These are phyloP conservation scores for Candida tetrigidarum DNA, from an alignment of 1,139 yeast species.

Conservation along the genomic window DNA sequence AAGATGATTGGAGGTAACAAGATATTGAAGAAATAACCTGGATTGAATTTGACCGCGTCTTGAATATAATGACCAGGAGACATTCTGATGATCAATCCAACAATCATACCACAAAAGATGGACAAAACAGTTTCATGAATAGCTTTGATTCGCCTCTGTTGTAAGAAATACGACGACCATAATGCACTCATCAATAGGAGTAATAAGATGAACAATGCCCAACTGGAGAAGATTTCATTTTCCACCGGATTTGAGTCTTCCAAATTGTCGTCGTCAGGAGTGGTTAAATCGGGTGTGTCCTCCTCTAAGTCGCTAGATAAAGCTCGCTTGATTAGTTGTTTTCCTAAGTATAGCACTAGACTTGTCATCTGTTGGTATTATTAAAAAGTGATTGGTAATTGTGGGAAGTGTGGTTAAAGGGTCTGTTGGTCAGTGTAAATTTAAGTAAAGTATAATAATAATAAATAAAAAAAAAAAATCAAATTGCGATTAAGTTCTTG, in stretches of 20 bases:
- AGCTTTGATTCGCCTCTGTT: conserved; percentile 89
- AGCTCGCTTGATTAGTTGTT: conserved; percentile 34
- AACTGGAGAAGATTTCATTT: conserved; percentile 93
- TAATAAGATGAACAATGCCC: conserved; percentile 92
- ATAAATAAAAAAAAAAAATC: no score
- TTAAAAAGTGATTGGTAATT: no score
- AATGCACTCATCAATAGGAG: conserved; percentile 83
- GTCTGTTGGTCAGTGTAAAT: no score
- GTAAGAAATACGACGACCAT: conserved; percentile 94
- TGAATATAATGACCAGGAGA: conserved; percentile 97
- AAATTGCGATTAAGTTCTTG: no score
- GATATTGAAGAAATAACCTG: conserved; percentile 92
- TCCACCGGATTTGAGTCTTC: conserved; percentile 87
- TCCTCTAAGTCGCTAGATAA: conserved; percentile 32
- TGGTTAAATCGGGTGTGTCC: conserved; percentile 50
- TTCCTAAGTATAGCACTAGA: conserved; percentile 30
- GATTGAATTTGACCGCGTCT: conserved; percentile 94
- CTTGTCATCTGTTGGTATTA: conserved; percentile 27
- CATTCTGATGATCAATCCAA: conserved; percentile 86
- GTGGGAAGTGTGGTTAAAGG: no score
- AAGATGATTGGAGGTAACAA: conserved; percentile 94
- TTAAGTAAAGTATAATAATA: no score
- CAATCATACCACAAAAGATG: conserved; percentile 95
- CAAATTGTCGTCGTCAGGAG: conserved; percentile 54
- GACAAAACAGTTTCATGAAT: conserved; percentile 97